Evolutionary conservation across 78 protist species (phyloP).

Genomic region (Dictyostelium purpureum): DNA sequence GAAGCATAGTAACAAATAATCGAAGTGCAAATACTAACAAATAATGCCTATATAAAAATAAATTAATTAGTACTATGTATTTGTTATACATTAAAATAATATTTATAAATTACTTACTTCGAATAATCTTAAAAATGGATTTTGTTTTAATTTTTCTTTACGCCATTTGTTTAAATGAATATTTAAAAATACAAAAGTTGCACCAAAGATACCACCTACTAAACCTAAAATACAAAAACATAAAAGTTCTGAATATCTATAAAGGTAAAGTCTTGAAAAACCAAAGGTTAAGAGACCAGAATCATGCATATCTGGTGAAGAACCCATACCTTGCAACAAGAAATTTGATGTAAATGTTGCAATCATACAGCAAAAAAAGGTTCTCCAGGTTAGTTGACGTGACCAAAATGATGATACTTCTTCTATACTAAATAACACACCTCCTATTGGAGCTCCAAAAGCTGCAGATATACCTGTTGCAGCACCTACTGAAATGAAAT

Average conservation of each 20-base stretch:
- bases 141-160: constrained; percentile 36
- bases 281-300: constrained; percentile 89
- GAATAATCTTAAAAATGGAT: not conserved
- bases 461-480: constrained; percentile 97
- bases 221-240: constrained; percentile 72
- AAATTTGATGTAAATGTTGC: constrained; percentile 82
- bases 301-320: constrained; percentile 70
- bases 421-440: constrained; percentile 93
- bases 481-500: constrained; percentile 92
- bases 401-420: constrained; percentile 91
- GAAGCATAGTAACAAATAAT: constrained; percentile 50
- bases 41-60: not conserved
- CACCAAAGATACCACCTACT: constrained; percentile 72
- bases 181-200: constrained; percentile 60
- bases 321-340: constrained; percentile 50
- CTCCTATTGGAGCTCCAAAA: constrained; percentile 97
- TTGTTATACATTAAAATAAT: not conserved
- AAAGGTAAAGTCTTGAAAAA: constrained; percentile 54
- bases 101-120: constrained; percentile 19
- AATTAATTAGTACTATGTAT: not conserved
- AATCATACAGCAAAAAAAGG: constrained; percentile 87
- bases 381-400: constrained; percentile 92
- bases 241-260: constrained; percentile 55
- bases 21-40: constrained; percentile 33
- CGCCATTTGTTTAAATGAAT: constrained; percentile 83